Conservation (phyloP, 2,329 filamentous ascomycete genomes). For the Cladosporium cucumerinum region DNA sequence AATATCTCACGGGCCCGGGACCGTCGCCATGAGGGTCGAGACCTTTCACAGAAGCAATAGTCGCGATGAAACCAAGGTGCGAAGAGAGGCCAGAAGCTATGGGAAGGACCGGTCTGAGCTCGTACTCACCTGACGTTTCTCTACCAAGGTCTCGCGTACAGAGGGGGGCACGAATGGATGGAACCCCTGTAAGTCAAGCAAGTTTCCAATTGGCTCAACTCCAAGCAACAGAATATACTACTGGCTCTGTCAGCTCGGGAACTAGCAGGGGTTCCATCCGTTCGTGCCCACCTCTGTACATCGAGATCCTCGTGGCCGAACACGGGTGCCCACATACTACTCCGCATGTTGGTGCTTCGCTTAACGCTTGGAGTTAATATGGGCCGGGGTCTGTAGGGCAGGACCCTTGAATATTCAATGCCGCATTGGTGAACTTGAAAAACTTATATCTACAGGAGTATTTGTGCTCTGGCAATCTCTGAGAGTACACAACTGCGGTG, state of each 20-base stretch:
- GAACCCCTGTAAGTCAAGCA: too few species aligned
- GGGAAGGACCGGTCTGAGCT: background rate
- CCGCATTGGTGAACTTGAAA: background rate
- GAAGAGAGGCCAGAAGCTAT: background rate
- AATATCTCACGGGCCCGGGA: background rate
- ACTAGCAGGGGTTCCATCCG: too few species aligned
- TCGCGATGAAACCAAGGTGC: background rate
- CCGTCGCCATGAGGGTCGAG: background rate
- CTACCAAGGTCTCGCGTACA: background rate
- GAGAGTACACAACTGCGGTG: background rate
- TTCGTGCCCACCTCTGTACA: too few species aligned
- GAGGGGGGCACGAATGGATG: too few species aligned
- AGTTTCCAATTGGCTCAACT: too few species aligned
- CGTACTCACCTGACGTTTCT: background rate
- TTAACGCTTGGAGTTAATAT: background rate
- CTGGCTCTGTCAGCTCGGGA: too few species aligned
- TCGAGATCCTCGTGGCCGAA: background rate
- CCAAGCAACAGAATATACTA: too few species aligned
- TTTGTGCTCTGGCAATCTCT: background rate
- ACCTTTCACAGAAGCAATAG: background rate
- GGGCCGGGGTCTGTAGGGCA: background rate
- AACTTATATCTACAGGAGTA: background rate
- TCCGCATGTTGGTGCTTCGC: background rate
- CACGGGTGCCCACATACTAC: conserved; percentile 2
- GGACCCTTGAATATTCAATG: background rate